Percentiles rank a stretch among this genome's conserved stretches.
Evolutionary conservation across 2,329 filamentous ascomycete species (phyloP).

Genomic region (Fusarium floridanum): DNA sequence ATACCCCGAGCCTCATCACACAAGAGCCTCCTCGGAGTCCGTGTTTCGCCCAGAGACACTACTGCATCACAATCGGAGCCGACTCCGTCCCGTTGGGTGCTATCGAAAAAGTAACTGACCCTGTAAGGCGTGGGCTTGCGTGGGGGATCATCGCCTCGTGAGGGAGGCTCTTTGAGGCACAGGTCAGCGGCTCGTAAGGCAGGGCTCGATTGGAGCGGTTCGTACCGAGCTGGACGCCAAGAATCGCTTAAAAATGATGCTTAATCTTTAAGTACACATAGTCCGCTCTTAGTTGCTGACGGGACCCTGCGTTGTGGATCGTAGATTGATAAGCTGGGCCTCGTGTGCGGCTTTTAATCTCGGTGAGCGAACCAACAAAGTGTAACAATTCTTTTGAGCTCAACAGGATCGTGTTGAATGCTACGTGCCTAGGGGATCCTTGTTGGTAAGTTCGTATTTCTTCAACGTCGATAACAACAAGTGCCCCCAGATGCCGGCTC

Average conservation of each 20-base stretch:
- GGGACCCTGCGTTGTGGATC: neutral
- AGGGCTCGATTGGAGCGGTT: neutral
- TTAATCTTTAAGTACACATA: neutral
- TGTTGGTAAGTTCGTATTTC: neutral
- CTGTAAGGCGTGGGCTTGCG: neutral
- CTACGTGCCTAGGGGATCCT: neutral
- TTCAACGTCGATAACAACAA: neutral
- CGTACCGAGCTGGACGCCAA: neutral
- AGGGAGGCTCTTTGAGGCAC: neutral
- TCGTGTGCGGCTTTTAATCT: constrained; percentile 1
- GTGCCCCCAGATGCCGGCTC: neutral
- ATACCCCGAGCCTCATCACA: neutral
- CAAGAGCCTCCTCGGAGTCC: neutral
- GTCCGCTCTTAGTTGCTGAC: neutral
- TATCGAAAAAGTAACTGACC: neutral
- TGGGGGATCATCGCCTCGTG: neutral
- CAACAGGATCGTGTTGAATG: neutral
- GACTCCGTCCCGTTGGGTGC: neutral
- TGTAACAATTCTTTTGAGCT: neutral
- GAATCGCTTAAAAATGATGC: constrained; percentile 2
- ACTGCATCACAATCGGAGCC: neutral
- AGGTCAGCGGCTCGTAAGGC: neutral
- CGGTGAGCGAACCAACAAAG: neutral
- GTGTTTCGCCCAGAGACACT: neutral
- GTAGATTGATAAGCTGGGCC: neutral